Conservation (phyloP, 2,329 filamentous ascomycete species). For the Blastomyces silverae region DNA sequence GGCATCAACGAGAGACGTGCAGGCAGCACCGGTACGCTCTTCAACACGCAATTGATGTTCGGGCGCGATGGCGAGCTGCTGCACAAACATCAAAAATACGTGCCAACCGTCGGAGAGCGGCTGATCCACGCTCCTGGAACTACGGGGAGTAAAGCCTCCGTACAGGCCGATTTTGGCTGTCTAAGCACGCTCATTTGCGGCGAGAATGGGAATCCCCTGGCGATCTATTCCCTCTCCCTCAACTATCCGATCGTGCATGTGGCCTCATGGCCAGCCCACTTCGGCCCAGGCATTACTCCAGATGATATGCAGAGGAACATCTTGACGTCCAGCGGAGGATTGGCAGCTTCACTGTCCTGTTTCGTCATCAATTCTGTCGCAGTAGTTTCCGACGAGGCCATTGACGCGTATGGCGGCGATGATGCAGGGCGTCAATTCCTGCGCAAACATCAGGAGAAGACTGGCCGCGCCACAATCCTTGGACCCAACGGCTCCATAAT, state of each 20-base stretch:
- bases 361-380: constrained; percentile 13
- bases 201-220: constrained; percentile 13
- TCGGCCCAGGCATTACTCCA: background rate
- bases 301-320: constrained; percentile 9
- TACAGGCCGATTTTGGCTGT: constrained; percentile 10
- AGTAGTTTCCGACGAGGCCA: constrained; percentile 3
- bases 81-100: constrained; percentile 15
- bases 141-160: constrained; percentile 12
- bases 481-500: constrained; percentile 9
- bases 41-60: constrained; percentile 13
- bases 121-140: constrained; percentile 13
- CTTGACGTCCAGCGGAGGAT: background rate
- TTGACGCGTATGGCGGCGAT: constrained; percentile 8
- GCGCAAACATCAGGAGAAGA: constrained; percentile 10
- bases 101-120: constrained; percentile 12
- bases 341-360: constrained; percentile 6
- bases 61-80: constrained; percentile 12
- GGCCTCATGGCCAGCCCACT: constrained; percentile 14
- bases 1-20: constrained; percentile 12
- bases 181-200: constrained; percentile 14
- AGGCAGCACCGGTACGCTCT: constrained; percentile 12
- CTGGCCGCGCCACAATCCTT: constrained; percentile 8
- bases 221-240: constrained; percentile 6
- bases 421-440: constrained; percentile 8
- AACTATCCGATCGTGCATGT: constrained; percentile 14